phyloP scores from a whole-genome alignment of 257 asterid genomes.

The Ilex aquifolium region DNA sequence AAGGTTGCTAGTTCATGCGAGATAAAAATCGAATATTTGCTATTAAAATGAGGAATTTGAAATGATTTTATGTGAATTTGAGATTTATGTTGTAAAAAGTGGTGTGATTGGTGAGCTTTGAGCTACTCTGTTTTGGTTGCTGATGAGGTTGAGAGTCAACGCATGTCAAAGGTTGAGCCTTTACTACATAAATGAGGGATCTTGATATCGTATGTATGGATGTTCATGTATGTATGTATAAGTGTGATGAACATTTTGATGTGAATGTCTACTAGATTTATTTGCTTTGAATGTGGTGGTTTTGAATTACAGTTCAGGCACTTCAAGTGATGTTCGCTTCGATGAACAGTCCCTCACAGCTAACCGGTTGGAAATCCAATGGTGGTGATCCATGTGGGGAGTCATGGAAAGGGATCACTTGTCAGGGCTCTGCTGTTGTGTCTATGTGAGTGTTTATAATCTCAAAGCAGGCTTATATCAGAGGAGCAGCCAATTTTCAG shows the following conservation, averaged over 20 bases:
- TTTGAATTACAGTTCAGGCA: slow-evolving; percentile 51
- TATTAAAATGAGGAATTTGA: slow-evolving; percentile 1
- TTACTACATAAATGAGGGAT: not conserved
- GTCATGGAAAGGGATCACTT: slow-evolving; percentile 79
- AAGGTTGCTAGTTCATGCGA: slow-evolving; percentile 7
- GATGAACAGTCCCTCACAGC: slow-evolving; percentile 67
- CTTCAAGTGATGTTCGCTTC: slow-evolving; percentile 79
- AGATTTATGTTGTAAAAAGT: not conserved
- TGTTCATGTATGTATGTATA: too few relatives aligned
- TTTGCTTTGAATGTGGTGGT: too few relatives aligned
- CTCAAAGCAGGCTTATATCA: not conserved
- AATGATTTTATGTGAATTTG: slow-evolving; percentile 1
- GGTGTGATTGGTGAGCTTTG: slow-evolving; percentile 11
- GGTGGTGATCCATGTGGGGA: slow-evolving; percentile 97
- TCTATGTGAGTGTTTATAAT: slow-evolving; percentile 60
- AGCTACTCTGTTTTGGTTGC: slow-evolving; percentile 1
- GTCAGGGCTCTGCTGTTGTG: slow-evolving; percentile 71
- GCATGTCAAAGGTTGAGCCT: slow-evolving; percentile 13
- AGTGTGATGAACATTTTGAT: too few relatives aligned
- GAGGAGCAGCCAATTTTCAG: not conserved
- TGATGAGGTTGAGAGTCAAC: slow-evolving; percentile 12
- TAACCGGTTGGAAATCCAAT: slow-evolving; percentile 77
- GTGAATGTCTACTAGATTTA: too few relatives aligned
- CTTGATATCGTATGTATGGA: too few relatives aligned
- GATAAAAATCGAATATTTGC: slow-evolving; percentile 6